Evolutionary conservation across 2,329 filamentous ascomycete species (phyloP).

Genomic region (Stachybotrys elegans): DNA sequence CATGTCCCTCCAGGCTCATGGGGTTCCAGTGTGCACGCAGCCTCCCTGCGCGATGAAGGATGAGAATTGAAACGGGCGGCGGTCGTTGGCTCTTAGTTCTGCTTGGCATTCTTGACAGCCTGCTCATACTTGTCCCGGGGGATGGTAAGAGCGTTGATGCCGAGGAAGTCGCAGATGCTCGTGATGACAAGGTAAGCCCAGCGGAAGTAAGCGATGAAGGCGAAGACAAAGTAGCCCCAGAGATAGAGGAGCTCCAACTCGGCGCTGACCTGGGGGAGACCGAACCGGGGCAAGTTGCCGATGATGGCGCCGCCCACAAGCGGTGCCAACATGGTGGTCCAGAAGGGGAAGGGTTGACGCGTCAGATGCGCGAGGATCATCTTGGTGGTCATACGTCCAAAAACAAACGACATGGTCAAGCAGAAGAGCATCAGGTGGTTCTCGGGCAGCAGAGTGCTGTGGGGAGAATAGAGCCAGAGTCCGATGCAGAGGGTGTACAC

Average conservation of each 20-base stretch:
- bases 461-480: slow-evolving; percentile 84
- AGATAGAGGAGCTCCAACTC: slow-evolving; percentile 74
- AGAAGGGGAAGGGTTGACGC: slow-evolving; percentile 90
- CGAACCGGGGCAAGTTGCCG: slow-evolving; percentile 75
- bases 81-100: too few relatives aligned
- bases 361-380: slow-evolving; percentile 96
- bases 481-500: slow-evolving; percentile 71
- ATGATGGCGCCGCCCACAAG: slow-evolving; percentile 80
- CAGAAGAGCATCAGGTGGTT: slow-evolving; percentile 93
- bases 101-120: slow-evolving; percentile 40
- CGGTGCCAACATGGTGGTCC: slow-evolving; percentile 86
- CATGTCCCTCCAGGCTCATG: too few relatives aligned
- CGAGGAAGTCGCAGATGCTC: slow-evolving; percentile 85
- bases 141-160: slow-evolving; percentile 93
- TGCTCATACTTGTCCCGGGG: slow-evolving; percentile 47
- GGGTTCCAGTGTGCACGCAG: too few relatives aligned
- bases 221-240: slow-evolving; percentile 77
- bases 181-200: slow-evolving; percentile 91
- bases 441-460: slow-evolving; percentile 73
- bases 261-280: slow-evolving; percentile 61
- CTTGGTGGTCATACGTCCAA: slow-evolving; percentile 97
- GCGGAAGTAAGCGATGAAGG: slow-evolving; percentile 78
- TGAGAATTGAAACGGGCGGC: too few relatives aligned
- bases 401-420: slow-evolving; percentile 91
- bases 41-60: too few relatives aligned